phyloP scores from a whole-genome alignment of 805 yeast species.

The Metschnikowia borealis region DNA sequence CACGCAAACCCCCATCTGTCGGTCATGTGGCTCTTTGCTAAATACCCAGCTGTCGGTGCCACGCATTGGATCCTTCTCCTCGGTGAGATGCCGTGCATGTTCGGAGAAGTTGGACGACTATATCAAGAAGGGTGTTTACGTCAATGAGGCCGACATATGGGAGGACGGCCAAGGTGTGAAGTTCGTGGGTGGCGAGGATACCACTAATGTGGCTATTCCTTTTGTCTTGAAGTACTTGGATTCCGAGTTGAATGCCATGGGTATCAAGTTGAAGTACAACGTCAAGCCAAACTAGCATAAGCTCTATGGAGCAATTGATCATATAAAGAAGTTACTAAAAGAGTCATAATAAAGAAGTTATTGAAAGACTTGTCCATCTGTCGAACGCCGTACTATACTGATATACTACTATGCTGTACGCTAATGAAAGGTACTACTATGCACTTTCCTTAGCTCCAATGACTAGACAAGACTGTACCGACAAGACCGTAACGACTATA shows the following conservation, averaged over 20 bases:
- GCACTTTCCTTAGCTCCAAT: too few relatives aligned
- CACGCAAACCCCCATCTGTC: constrained; percentile 85
- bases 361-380: too few relatives aligned
- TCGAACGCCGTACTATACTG: too few relatives aligned
- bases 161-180: constrained; percentile 95
- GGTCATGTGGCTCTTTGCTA: constrained; percentile 87
- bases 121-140: constrained; percentile 42
- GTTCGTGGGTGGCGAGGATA: constrained; percentile 86
- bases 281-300: constrained; percentile 52
- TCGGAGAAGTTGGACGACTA: constrained; percentile 65
- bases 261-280: constrained; percentile 86
- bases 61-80: constrained; percentile 75
- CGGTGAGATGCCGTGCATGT: constrained; percentile 87
- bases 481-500: too few relatives aligned
- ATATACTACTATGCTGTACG: too few relatives aligned
- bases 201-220: constrained; percentile 96
- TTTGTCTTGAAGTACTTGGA: constrained; percentile 93
- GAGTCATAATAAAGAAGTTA: background rate
- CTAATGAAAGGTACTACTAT: too few relatives aligned
- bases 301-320: constrained; percentile 1
- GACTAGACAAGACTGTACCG: too few relatives aligned
- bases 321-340: background rate
- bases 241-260: constrained; percentile 96
- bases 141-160: constrained; percentile 79
- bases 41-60: constrained; percentile 91